These are phyloP conservation scores for Neurospora africana DNA, from an alignment of 495 filamentous ascomycete genomes.

Conservation along the genomic window DNA sequence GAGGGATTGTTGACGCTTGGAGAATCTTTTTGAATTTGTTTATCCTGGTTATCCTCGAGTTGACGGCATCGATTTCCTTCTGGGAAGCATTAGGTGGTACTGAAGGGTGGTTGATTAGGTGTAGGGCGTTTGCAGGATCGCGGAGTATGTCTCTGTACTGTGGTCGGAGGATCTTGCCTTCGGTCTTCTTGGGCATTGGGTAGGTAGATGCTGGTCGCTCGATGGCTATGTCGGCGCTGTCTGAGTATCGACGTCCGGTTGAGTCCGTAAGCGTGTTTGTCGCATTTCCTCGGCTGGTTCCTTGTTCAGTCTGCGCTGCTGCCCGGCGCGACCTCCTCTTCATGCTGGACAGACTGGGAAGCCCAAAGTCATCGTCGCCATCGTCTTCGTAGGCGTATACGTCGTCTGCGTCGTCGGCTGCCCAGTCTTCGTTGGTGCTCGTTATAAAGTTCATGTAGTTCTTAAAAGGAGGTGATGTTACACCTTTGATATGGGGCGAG, in stretches of 20 bases:
- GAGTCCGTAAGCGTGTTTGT: slow-evolving; percentile 12
- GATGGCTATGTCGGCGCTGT: slow-evolving; percentile 85
- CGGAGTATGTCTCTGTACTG: slow-evolving; percentile 95
- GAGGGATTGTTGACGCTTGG: slow-evolving; percentile 78
- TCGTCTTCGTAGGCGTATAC: slow-evolving; percentile 61
- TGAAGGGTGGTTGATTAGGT: slow-evolving; percentile 81
- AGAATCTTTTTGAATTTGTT: slow-evolving; percentile 97
- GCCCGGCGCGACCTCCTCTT: slow-evolving; percentile 54
- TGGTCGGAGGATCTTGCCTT: slow-evolving; percentile 89
- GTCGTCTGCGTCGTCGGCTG: slow-evolving; percentile 54
- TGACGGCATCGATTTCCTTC: slow-evolving; percentile 80
- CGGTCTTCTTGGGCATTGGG: slow-evolving; percentile 73
- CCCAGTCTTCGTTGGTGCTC: slow-evolving; percentile 68
- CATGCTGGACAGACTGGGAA: slow-evolving; percentile 85
- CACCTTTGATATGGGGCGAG: slow-evolving; percentile 44
- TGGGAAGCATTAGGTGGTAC: slow-evolving; percentile 61
- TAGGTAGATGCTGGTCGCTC: slow-evolving; percentile 82
- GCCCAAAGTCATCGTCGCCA: slow-evolving; percentile 87
- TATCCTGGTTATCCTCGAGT: slow-evolving; percentile 81
- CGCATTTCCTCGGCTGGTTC: slow-evolving; percentile 1
- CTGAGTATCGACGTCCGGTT: slow-evolving; percentile 40
- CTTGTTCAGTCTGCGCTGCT: slow-evolving; percentile 27
- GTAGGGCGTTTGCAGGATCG: slow-evolving; percentile 90
- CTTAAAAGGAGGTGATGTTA: slow-evolving; percentile 52
- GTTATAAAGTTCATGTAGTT: slow-evolving; percentile 69